Conservation (phyloP, 2,329 filamentous ascomycete species). For the Curvularia lunata region DNA sequence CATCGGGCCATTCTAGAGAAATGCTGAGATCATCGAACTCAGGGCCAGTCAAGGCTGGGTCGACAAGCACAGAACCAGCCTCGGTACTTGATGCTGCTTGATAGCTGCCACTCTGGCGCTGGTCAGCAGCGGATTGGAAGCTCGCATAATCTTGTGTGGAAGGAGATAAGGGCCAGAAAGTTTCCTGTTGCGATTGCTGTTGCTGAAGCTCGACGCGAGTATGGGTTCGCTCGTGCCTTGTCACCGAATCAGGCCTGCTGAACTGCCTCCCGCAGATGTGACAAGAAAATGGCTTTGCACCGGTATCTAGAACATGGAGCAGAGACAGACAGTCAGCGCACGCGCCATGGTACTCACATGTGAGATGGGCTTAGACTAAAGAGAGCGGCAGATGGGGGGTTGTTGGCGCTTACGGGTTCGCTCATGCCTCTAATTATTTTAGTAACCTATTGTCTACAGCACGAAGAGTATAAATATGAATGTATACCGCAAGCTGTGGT, state of each 20-base stretch:
- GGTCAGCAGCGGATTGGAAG: not conserved
- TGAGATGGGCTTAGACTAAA: not conserved
- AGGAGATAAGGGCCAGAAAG: not conserved
- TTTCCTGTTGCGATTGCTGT: not conserved
- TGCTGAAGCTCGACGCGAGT: not conserved
- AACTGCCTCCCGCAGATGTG: not conserved
- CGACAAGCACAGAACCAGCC: not conserved
- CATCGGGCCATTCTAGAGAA: not conserved
- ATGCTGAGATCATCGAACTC: not conserved
- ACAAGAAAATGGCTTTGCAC: not conserved
- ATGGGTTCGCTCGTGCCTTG: not conserved
- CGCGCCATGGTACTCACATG: not conserved
- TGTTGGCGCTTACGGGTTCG: not conserved
- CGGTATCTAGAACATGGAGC: not conserved
- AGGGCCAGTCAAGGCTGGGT: not conserved
- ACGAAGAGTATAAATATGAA: not conserved
- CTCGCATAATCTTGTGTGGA: not conserved
- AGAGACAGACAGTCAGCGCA: not conserved
- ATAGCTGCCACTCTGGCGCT: not conserved
- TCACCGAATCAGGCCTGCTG: not conserved
- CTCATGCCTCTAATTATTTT: not conserved
- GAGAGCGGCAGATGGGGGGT: not conserved
- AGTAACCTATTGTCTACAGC: not conserved
- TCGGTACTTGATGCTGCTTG: not conserved
- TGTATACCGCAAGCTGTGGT: not conserved